These are phyloP conservation scores for Mimosa bimucronata DNA, from an alignment of 306 rosid genomes.

Conservation along the genomic window DNA sequence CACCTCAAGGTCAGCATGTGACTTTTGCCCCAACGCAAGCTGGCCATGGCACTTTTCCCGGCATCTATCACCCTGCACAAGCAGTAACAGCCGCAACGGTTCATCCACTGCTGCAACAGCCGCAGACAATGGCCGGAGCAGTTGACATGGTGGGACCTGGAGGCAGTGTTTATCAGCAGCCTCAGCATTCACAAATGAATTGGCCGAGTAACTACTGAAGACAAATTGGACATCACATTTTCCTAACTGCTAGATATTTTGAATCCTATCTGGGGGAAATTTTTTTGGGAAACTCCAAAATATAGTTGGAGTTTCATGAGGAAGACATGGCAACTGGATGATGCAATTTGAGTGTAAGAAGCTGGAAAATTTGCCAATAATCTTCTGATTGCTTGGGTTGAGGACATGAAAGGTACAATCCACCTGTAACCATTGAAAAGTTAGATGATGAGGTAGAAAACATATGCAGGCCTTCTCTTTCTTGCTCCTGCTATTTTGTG, in stretches of 20 bases:
- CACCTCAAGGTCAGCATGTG: constrained; percentile 86
- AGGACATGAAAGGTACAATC: constrained; percentile 74
- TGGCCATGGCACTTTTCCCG: constrained; percentile 79
- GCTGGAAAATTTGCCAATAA: constrained; percentile 55
- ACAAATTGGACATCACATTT: constrained; percentile 24
- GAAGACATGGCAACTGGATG: constrained; percentile 55
- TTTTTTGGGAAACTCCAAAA: constrained; percentile 58
- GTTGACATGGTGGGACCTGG: constrained; percentile 97
- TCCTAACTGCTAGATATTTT: constrained; percentile 49
- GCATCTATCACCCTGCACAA: constrained; percentile 93
- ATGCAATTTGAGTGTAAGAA: constrained; percentile 56
- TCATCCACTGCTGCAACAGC: constrained; percentile 94
- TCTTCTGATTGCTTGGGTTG: constrained; percentile 80
- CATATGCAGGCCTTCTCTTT: constrained; percentile 60
- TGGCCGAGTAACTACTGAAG: constrained; percentile 96
- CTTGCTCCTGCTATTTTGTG: constrained; percentile 57
- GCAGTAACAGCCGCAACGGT: constrained; percentile 76
- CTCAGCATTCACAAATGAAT: constrained; percentile 89
- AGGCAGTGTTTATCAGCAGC: constrained; percentile 86
- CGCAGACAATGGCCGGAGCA: constrained; percentile 91
- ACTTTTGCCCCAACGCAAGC: constrained; percentile 89
- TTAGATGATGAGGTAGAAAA: constrained; percentile 72
- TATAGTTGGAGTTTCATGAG: constrained; percentile 58
- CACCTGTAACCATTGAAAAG: constrained; percentile 81
- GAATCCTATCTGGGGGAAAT: constrained; percentile 45